A percentile compares a stretch with the other conserved stretches of the same genome.
phyloP scores from a whole-genome alignment of 257 asterid genomes.

The Echium plantagineum region DNA sequence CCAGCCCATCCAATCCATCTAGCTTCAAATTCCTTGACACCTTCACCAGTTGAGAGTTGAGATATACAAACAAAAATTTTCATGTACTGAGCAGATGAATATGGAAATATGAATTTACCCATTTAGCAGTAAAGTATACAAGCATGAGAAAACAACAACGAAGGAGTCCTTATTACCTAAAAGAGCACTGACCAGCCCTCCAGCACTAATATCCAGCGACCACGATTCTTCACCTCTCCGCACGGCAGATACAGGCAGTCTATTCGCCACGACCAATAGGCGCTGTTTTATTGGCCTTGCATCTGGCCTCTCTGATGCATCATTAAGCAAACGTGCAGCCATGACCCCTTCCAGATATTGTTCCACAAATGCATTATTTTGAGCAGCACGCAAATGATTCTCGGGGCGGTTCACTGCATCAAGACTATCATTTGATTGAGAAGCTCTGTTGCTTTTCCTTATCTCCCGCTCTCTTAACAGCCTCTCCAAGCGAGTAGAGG shows the following conservation, averaged over 20 bases:
- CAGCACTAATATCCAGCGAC: conserved; percentile 92
- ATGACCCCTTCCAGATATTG: conserved; percentile 43
- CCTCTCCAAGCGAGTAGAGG: conserved; percentile 56
- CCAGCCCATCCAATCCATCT: conserved; percentile 99
- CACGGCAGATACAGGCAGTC: conserved; percentile 93
- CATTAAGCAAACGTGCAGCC: conserved; percentile 39
- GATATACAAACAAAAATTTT: no score
- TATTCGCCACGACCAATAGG: conserved; percentile 85
- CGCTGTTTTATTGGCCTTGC: conserved; percentile 52
- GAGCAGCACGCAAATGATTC: conserved; percentile 22
- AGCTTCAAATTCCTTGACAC: conserved; percentile 84
- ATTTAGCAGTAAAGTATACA: no score
- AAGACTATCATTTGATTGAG: conserved; percentile 28
- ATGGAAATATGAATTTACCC: conserved; percentile 14
- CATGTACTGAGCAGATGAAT: conserved; percentile 3
- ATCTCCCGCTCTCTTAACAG: conserved; percentile 66
- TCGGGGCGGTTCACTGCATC: conserved; percentile 23
- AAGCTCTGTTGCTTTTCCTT: conserved; percentile 44
- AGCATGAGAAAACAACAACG: background rate
- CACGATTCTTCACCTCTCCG: conserved; percentile 90
- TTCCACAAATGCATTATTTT: conserved; percentile 26
- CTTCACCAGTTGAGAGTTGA: conserved; percentile 21
- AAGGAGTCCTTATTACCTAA: conserved; percentile 61
- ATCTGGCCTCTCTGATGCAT: conserved; percentile 53
- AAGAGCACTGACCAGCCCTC: conserved; percentile 98